Percentiles rank a stretch among this genome's conserved stretches.
Evolutionary conservation across 495 filamentous ascomycete species (phyloP).

Genomic region (Jackrogersella minutella): DNA sequence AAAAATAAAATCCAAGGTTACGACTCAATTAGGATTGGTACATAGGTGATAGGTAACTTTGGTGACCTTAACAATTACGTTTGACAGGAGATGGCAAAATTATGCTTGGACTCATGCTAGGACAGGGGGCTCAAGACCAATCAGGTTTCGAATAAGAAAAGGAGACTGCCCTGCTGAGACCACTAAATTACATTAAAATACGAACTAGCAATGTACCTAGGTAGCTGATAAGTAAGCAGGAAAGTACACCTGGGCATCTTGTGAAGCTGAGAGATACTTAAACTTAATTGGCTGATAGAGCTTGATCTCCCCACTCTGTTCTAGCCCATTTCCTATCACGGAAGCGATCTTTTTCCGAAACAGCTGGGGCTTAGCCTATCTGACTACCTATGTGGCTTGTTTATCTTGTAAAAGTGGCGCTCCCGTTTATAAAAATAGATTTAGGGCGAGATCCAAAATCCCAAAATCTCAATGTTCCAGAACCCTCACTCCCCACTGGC

Average conservation of each 20-base stretch:
- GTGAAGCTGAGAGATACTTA: conserved; percentile 13
- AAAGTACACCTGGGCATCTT: no score
- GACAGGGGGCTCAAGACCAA: conserved; percentile 6
- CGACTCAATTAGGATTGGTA: background rate
- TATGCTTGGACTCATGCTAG: conserved; percentile 18
- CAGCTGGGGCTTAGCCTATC: conserved; percentile 6
- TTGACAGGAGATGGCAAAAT: conserved; percentile 21
- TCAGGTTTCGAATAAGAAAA: conserved; percentile 6
- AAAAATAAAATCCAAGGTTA: background rate
- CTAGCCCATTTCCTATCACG: no score
- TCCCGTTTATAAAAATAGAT: background rate
- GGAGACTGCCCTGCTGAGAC: conserved; percentile 16
- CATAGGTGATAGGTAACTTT: background rate
- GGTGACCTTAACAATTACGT: conserved; percentile 5
- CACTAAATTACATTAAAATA: conserved; percentile 9
- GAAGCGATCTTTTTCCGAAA: background rate
- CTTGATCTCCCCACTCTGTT: no score
- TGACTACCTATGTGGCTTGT: background rate
- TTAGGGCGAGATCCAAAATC: background rate
- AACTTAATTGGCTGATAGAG: no score
- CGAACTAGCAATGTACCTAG: background rate
- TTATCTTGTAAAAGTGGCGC: no score
- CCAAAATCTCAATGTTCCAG: conserved; percentile 15
- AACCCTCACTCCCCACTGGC: background rate
- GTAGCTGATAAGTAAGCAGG: no score